Evolutionary conservation across 202 grass and related monocot genomes (phyloP).

Genomic region (Brachypodium distachyon): DNA sequence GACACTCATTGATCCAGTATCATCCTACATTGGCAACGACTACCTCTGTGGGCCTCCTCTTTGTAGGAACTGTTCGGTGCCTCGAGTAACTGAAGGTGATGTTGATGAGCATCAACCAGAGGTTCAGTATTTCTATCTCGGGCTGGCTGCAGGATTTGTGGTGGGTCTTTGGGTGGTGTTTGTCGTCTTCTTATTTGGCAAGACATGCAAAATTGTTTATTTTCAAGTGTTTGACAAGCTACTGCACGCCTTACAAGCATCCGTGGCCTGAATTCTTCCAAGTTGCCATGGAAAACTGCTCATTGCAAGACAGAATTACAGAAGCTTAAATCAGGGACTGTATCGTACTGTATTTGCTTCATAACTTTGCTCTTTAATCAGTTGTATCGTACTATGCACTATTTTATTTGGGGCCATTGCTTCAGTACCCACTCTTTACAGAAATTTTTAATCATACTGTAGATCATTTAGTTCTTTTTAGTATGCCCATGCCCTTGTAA

Average conservation of each 20-base stretch:
- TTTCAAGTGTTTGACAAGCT: slow-evolving; percentile 1
- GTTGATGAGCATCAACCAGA: background rate
- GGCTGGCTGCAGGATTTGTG: background rate
- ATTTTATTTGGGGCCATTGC: too few species aligned
- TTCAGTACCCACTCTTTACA: too few species aligned
- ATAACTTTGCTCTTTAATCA: too few species aligned
- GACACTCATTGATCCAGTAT: slow-evolving; percentile 9
- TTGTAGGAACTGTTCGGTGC: background rate
- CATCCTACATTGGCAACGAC: slow-evolving; percentile 20
- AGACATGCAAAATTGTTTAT: slow-evolving; percentile 4
- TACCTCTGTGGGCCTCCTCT: slow-evolving; percentile 12
- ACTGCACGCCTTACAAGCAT: background rate
- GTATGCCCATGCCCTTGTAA: too few species aligned
- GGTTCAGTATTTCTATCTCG: background rate
- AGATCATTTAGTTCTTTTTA: too few species aligned
- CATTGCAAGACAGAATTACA: too few species aligned
- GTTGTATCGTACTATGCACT: too few species aligned
- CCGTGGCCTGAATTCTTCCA: background rate
- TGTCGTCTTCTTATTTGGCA: slow-evolving; percentile 1
- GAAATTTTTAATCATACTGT: too few species aligned
- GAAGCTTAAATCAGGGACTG: too few species aligned
- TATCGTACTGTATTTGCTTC: too few species aligned
- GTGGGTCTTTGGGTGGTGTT: slow-evolving; percentile 3
- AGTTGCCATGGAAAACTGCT: background rate
- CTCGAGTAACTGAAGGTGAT: background rate